Percentiles rank a stretch among this genome's conserved stretches.
These are phyloP conservation scores for Puccinia sorghi DNA, from an alignment of 1,284 basidiomycete species.

Conservation along the genomic window DNA sequence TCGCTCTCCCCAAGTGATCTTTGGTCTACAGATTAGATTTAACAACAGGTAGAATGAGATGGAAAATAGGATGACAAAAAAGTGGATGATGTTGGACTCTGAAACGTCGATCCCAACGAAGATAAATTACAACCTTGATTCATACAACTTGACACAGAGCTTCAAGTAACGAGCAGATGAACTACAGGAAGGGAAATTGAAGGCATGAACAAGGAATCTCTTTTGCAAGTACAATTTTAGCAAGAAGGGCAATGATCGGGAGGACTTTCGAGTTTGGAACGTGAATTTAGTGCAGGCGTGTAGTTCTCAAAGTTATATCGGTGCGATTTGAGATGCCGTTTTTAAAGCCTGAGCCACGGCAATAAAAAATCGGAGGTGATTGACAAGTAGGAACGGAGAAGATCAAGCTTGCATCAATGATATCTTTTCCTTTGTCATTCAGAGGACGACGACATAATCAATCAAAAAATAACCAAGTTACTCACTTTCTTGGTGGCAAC, in stretches of 20 bases:
- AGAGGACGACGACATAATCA: not conserved
- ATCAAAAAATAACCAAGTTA: constrained; percentile 2
- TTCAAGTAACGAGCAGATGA: not conserved
- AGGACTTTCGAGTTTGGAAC: not conserved
- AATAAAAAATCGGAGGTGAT: not conserved
- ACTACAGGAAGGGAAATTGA: not conserved
- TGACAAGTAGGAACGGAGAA: not conserved
- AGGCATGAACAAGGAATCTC: not conserved
- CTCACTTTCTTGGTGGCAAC: constrained; percentile 45
- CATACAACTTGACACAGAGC: not conserved
- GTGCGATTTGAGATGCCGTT: constrained; percentile 29
- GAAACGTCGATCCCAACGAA: not conserved
- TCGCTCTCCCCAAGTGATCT: not conserved
- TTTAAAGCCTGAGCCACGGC: constrained; percentile 6
- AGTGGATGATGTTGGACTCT: not conserved
- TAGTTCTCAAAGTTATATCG: not conserved
- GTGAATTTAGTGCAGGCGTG: not conserved
- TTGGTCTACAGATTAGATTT: not conserved
- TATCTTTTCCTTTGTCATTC: not conserved
- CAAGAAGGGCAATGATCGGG: not conserved
- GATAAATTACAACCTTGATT: not conserved
- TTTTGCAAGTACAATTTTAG: not conserved
- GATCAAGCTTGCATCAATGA: not conserved
- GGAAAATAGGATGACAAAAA: not conserved
- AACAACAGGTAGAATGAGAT: constrained; percentile 3